Conservation (phyloP, 257 asterid genomes). For the Dorcoceras hygrometricum region DNA sequence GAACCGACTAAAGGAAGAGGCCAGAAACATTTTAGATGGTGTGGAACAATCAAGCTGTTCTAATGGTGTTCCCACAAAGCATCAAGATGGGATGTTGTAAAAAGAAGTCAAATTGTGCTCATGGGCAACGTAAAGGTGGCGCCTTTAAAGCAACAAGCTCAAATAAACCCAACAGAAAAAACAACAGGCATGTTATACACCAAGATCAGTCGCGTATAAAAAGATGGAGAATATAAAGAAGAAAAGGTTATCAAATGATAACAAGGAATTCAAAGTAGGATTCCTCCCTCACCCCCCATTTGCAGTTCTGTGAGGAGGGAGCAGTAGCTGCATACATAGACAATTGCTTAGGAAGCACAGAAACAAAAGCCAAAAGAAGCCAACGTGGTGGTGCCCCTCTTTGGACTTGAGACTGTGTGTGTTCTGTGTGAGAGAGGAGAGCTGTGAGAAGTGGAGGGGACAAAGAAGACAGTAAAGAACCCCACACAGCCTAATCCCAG, state of each 20-base stretch:
- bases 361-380: constrained; percentile 70
- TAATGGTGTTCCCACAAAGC: constrained; percentile 32
- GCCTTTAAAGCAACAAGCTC: constrained; percentile 48
- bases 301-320: constrained; percentile 67
- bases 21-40: constrained; percentile 26
- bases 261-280: constrained; percentile 80
- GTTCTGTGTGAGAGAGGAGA: constrained; percentile 33
- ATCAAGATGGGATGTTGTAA: constrained; percentile 11
- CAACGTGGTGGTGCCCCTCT: constrained; percentile 62
- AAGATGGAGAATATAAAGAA: constrained; percentile 28
- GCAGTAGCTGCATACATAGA: constrained; percentile 69
- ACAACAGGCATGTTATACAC: constrained; percentile 1
- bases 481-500: constrained; percentile 63
- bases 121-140: constrained; percentile 37
- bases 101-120: not conserved
- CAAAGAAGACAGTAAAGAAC: constrained; percentile 93
- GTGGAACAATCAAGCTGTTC: constrained; percentile 29
- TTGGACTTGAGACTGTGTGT: constrained; percentile 48
- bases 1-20: constrained; percentile 10
- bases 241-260: constrained; percentile 62
- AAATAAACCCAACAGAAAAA: constrained; percentile 31
- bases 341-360: constrained; percentile 74
- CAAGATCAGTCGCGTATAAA: constrained; percentile 4
- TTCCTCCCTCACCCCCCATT: constrained; percentile 67
- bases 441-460: constrained; percentile 94